Conservation (phyloP, 2,329 filamentous ascomycete genomes). For the Nakataea oryzae region DNA sequence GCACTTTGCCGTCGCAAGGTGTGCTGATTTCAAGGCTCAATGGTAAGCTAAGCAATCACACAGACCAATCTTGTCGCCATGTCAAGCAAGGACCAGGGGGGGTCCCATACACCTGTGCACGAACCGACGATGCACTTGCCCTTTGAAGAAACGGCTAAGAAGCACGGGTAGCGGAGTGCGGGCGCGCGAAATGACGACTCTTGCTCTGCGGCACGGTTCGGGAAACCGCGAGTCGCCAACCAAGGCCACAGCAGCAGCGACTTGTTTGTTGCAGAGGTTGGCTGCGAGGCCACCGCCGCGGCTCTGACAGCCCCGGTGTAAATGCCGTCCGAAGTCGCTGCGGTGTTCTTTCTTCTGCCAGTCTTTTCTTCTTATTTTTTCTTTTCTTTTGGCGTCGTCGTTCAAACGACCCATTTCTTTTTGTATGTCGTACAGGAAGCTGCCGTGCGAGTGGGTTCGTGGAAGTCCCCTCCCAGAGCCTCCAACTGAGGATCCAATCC, state of each 20-base stretch:
- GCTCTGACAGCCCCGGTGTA: neutral
- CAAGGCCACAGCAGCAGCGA: neutral
- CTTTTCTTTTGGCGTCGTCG: neutral
- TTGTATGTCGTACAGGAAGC: neutral
- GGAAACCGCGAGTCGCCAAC: neutral
- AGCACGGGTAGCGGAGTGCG: neutral
- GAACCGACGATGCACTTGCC: neutral
- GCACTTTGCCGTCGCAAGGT: neutral
- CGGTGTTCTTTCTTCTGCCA: neutral
- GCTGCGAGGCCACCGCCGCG: neutral
- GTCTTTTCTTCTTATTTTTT: too few species aligned
- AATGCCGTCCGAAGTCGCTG: neutral
- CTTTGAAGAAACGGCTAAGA: neutral
- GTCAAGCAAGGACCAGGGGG: neutral
- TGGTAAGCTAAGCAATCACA: neutral
- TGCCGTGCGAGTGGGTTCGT: constrained; percentile 3
- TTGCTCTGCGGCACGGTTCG: neutral
- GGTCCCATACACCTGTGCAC: neutral
- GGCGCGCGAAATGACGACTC: neutral
- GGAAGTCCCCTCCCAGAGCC: constrained; percentile 3
- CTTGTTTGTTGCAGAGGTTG: neutral
- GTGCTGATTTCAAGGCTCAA: neutral
- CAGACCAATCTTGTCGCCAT: neutral
- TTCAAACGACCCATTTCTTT: neutral
- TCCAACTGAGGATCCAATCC: constrained; percentile 3